Base-by-base conservation (phyloP, 306 rosid species). In the Lagenaria siceraria region DNA sequence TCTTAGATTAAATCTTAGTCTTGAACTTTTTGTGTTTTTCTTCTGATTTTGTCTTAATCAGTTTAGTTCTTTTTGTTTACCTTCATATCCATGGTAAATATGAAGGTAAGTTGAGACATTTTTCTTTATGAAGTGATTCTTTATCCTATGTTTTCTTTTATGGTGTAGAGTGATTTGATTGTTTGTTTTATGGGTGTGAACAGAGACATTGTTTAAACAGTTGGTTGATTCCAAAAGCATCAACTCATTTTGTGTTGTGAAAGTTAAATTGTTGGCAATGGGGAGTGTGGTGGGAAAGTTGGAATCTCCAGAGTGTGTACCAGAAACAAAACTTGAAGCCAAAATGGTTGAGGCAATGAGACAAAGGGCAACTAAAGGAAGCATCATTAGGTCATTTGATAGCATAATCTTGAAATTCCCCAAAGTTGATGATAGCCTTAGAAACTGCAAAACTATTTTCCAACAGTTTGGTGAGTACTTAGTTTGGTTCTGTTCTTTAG, bases 361-460 rank as follows among this genome's bases (percentile, higher is more conserved):
- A 81, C 83, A 77, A 55, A 89, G 97, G 76, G 93, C 88, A 21
- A 80, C 86, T 33, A 85, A 75, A 9, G 99, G 99, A 82, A 80
- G 84, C 80, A 76, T 87, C 15, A 81, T 88, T 82, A 95, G 84
- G 81, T 92, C 99, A 17, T 92, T 95, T 85, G 85, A 95, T 84
- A 80, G 83, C 81, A 77, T 95, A 76, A 90, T 95, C 86, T 85
- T 95, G 87, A 92, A 95, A 71, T 95, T 95, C 75, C 97, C 93
- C 35, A 95, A 95, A 89, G 90, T 95, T 33, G 99, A 92, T 33
- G 96, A 86, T 80, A 95, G 88, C 86, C 86, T 95, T 33, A 83
- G 96, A 80, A 95, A 87, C 62, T 95, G 99, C 92, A 87, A 84
- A 85, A 84, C 84, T 63, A 90, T 82, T 79, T 95, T 90, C 61